These are phyloP conservation scores for Immersiporthe knoxdaviesiana DNA, from an alignment of 2,329 filamentous ascomycete genomes.

Conservation along the genomic window DNA sequence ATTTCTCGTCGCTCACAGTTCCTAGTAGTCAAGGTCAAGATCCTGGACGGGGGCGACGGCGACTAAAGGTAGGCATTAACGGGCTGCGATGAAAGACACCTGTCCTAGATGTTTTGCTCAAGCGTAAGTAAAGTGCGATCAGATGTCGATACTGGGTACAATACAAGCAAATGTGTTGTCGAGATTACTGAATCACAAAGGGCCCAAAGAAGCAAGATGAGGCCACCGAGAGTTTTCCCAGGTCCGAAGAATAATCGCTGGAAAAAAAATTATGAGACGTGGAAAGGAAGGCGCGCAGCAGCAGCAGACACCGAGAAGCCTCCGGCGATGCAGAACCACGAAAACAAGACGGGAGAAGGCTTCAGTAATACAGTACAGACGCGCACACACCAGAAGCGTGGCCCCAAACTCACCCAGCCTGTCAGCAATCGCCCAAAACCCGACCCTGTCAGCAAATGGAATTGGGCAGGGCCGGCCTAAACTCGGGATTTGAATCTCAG, in stretches of 20 bases:
- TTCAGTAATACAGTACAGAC: neutral
- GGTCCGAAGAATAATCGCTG: conserved; percentile 1
- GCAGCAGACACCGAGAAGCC: conserved; percentile 3
- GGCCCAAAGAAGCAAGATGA: neutral
- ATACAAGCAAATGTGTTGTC: neutral
- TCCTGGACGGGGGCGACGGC: too few relatives aligned
- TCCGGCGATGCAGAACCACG: conserved; percentile 3
- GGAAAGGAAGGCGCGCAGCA: neutral
- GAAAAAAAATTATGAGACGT: neutral
- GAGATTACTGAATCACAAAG: neutral
- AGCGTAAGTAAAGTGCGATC: neutral
- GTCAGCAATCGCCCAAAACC: neutral
- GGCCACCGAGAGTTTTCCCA: neutral
- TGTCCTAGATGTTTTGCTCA: neutral
- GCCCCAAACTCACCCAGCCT: neutral
- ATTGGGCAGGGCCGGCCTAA: conserved; percentile 2
- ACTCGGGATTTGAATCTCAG: conserved; percentile 12
- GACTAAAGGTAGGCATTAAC: too few relatives aligned
- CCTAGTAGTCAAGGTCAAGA: too few relatives aligned
- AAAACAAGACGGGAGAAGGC: neutral
- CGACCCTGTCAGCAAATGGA: conserved; percentile 4
- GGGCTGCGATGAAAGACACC: too few relatives aligned
- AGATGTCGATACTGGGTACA: neutral
- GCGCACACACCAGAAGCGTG: too few relatives aligned
- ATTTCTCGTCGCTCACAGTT: too few relatives aligned